Evolutionary conservation across 768 basidiomycete species (phyloP).

Genomic region (Candolleomyces efflorescens): DNA sequence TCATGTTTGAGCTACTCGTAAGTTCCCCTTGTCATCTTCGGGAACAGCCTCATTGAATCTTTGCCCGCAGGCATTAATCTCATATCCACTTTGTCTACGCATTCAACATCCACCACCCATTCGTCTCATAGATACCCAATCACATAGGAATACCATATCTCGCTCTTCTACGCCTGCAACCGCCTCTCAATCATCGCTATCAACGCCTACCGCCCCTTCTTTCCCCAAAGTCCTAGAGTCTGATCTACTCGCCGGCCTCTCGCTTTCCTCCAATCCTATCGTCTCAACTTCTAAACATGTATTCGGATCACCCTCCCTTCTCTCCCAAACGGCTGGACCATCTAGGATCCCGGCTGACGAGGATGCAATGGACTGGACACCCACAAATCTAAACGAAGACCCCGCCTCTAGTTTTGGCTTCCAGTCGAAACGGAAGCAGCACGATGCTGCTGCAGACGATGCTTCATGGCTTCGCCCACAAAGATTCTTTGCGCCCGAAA

Average conservation of each 20-base stretch:
- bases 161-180: constrained; percentile 42
- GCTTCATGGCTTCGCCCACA: constrained; percentile 62
- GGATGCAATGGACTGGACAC: constrained; percentile 62
- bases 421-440: constrained; percentile 13
- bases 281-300: constrained; percentile 46
- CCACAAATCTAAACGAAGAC: constrained; percentile 40
- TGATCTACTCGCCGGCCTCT: constrained; percentile 58
- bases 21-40: constrained; percentile 19
- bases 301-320: constrained; percentile 68
- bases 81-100: constrained; percentile 53
- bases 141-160: constrained; percentile 35
- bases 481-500: constrained; percentile 73
- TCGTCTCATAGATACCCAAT: constrained; percentile 59
- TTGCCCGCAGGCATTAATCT: constrained; percentile 40
- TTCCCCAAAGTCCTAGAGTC: constrained; percentile 33
- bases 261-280: constrained; percentile 63
- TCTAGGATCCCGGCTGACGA: constrained; percentile 6
- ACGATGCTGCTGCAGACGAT: constrained; percentile 28
- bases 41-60: constrained; percentile 1
- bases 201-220: constrained; percentile 12
- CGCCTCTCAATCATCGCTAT: constrained; percentile 15
- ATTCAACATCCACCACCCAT: constrained; percentile 68
- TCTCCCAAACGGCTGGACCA: constrained; percentile 11
- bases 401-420: constrained; percentile 10
- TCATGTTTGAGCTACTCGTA: constrained; percentile 55